These are phyloP conservation scores for Acacia acuminata DNA, from an alignment of 306 rosid genomes.

Conservation along the genomic window DNA sequence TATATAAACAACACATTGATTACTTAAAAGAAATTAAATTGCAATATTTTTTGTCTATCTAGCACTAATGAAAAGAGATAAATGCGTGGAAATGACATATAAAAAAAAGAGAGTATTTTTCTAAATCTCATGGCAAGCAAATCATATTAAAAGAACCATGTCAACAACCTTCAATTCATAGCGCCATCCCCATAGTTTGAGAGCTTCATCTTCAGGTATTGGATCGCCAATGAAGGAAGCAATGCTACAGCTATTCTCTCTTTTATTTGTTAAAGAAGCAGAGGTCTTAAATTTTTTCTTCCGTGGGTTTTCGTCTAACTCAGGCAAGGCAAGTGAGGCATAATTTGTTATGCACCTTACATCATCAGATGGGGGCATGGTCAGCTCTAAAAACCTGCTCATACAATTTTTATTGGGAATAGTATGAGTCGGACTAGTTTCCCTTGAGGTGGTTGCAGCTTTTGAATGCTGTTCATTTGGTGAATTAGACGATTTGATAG, in stretches of 20 bases:
- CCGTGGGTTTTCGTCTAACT: constrained; percentile 40
- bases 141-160: constrained; percentile 20
- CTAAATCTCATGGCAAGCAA: constrained; percentile 13
- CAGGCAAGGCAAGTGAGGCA: constrained; percentile 35
- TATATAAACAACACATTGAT: background rate
- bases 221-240: constrained; percentile 78
- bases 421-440: constrained; percentile 26
- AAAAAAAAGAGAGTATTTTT: background rate
- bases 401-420: constrained; percentile 27
- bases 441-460: constrained; percentile 19
- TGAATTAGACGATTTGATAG: constrained; percentile 40
- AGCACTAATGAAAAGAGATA: background rate
- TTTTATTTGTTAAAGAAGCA: constrained; percentile 25
- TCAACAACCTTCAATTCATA: constrained; percentile 77
- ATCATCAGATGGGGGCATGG: constrained; percentile 32
- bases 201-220: constrained; percentile 79
- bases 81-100: background rate
- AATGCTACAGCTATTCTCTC: constrained; percentile 10
- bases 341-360: constrained; percentile 39
- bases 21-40: constrained; percentile 16
- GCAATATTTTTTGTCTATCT: background rate
- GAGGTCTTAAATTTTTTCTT: constrained; percentile 41
- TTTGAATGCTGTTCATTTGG: constrained; percentile 28
- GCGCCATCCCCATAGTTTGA: constrained; percentile 89
- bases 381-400: constrained; percentile 34